These are phyloP conservation scores for Fonsecaea pedrosoi DNA, from an alignment of 2,329 filamentous ascomycete genomes.

Conservation along the genomic window DNA sequence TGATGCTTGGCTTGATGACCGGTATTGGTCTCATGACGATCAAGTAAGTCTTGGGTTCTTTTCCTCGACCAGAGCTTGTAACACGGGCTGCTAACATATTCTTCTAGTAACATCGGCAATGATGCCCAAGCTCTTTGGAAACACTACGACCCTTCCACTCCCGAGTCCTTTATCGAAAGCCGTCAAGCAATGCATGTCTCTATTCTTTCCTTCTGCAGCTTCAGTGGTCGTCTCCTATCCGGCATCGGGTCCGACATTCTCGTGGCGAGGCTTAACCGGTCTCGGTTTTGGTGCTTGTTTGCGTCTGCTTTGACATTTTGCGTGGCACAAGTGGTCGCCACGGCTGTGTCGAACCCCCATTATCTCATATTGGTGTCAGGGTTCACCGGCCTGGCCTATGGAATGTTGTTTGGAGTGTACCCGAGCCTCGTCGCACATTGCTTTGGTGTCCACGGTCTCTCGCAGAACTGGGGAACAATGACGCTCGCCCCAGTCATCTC, in stretches of 20 bases:
- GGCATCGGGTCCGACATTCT: conserved; percentile 91
- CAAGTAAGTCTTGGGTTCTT: conserved; percentile 71
- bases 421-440: conserved; percentile 87
- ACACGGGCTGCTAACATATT: neutral
- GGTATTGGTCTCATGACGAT: conserved; percentile 98
- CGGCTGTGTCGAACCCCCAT: conserved; percentile 77
- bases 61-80: neutral
- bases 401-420: conserved; percentile 91
- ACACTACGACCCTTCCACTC: conserved; percentile 76
- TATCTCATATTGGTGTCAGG: conserved; percentile 78
- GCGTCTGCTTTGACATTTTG: conserved; percentile 79
- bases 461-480: conserved; percentile 96
- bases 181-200: conserved; percentile 92
- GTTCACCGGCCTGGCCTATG: conserved; percentile 87
- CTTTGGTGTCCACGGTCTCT: conserved; percentile 87
- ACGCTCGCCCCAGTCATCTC: conserved; percentile 85
- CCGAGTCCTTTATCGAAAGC: conserved; percentile 75
- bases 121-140: conserved; percentile 86
- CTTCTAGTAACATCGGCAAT: conserved; percentile 86
- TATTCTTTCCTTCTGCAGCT: conserved; percentile 88
- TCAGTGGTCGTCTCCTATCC: conserved; percentile 77
- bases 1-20: conserved; percentile 85
- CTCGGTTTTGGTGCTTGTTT: conserved; percentile 89
- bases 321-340: conserved; percentile 76
- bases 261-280: conserved; percentile 78